phyloP scores from a whole-genome alignment of 768 basidiomycete species.

The Porphyrellus cyaneotinctus region DNA sequence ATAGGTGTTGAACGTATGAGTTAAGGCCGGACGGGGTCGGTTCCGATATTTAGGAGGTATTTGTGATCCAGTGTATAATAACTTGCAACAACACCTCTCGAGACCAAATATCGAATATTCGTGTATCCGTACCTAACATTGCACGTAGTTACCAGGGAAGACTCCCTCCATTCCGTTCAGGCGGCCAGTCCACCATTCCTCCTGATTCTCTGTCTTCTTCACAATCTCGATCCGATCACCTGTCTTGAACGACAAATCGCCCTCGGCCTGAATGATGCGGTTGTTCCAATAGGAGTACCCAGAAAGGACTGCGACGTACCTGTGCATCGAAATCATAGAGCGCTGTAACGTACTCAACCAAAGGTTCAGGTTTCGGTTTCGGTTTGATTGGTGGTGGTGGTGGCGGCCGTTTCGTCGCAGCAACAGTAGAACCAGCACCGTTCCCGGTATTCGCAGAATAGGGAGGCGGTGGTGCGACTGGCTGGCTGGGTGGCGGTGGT shows the following conservation, averaged over 20 bases:
- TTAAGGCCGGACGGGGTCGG: neutral
- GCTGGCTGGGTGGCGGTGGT: constrained; percentile 32
- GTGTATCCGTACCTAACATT: constrained; percentile 10
- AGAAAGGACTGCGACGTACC: constrained; percentile 35
- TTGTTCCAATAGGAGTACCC: neutral
- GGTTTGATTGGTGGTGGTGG: constrained; percentile 91
- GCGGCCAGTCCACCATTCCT: constrained; percentile 98
- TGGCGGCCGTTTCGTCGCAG: constrained; percentile 69
- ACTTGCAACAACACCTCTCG: neutral
- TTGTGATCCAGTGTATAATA: neutral
- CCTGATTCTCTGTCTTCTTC: constrained; percentile 71
- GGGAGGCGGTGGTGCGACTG: constrained; percentile 44
- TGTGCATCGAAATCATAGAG: constrained; percentile 94
- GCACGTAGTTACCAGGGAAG: constrained; percentile 69
- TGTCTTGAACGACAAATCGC: constrained; percentile 84
- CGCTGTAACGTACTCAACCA: constrained; percentile 78
- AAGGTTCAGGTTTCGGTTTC: constrained; percentile 69
- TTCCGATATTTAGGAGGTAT: constrained; percentile 17
- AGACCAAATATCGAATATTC: neutral
- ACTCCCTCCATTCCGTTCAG: constrained; percentile 80
- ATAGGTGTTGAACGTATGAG: neutral
- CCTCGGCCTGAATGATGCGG: constrained; percentile 60
- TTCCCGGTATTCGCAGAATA: constrained; percentile 22
- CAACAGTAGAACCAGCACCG: constrained; percentile 28
- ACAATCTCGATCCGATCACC: constrained; percentile 92